Percentiles rank a stretch among this genome's conserved stretches.
Conservation (phyloP, 108 stramenopile genomes). For the Cyclotella cryptica region DNA sequence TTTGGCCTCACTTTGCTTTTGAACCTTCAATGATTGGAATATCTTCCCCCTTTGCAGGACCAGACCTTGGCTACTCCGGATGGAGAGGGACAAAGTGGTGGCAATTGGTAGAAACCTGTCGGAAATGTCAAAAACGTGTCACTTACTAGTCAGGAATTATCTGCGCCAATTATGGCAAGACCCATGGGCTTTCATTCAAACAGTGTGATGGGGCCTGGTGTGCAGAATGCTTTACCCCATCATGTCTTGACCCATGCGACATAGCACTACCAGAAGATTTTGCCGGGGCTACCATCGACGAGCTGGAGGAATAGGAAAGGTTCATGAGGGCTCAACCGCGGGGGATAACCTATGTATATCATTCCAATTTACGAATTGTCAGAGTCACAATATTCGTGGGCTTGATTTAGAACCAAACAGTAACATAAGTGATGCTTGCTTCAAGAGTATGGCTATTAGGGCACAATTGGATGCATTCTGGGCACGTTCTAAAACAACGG, state of each 20-base stretch:
- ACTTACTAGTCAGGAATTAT: background rate
- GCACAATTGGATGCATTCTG: constrained; percentile 15
- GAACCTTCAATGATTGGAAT: constrained; percentile 9
- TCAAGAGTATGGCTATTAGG: background rate
- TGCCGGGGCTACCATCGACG: background rate
- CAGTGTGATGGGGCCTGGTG: constrained; percentile 18
- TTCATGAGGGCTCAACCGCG: constrained; percentile 5
- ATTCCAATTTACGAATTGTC: constrained; percentile 12
- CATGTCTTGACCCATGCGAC: background rate
- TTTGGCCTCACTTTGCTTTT: constrained; percentile 16
- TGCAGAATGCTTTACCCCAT: constrained; percentile 7
- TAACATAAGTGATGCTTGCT: background rate
- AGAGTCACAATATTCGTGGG: constrained; percentile 1
- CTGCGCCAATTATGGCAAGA: constrained; percentile 8
- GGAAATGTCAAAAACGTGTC: background rate
- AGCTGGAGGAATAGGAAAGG: background rate
- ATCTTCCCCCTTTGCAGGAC: background rate
- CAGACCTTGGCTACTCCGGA: background rate
- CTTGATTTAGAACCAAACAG: background rate
- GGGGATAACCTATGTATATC: constrained; percentile 14
- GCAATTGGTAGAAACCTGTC: background rate
- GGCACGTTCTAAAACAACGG: background rate
- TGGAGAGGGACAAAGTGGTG: background rate
- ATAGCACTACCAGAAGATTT: constrained; percentile 13
- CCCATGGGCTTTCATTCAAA: constrained; percentile 2